Conservation (phyloP, 1,139 yeast genomes). For the Hemisphaericaspora lyxosophila region DNA sequence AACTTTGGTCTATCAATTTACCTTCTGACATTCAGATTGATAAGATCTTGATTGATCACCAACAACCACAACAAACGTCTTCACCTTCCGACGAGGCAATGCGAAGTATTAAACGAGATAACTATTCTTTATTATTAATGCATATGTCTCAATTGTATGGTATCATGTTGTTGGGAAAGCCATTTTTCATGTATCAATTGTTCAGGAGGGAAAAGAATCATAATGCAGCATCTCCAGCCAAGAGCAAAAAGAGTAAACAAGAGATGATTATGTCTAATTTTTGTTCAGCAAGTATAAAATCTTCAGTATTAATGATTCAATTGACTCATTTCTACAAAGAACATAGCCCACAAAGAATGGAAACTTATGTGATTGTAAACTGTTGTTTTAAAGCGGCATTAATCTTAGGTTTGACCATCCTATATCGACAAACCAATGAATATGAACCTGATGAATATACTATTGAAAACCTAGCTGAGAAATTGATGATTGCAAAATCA, state of each 20-base stretch:
- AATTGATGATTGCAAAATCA: conserved; percentile 9
- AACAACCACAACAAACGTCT: background rate
- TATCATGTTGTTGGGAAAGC: conserved; percentile 38
- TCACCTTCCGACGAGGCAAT: conserved; percentile 7
- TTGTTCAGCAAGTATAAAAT: conserved; percentile 13
- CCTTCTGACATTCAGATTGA: conserved; percentile 23
- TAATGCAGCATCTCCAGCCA: background rate
- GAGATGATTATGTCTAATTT: conserved; percentile 10
- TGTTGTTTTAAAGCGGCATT: conserved; percentile 14
- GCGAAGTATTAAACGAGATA: conserved; percentile 13
- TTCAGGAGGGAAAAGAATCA: conserved; percentile 7
- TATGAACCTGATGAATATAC: conserved; percentile 9
- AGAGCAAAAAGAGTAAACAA: conserved; percentile 4
- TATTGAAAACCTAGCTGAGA: conserved; percentile 8
- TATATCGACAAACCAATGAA: conserved; percentile 9
- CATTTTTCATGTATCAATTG: conserved; percentile 33
- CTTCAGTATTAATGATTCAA: conserved; percentile 14
- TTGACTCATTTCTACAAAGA: conserved; percentile 11
- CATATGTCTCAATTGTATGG: conserved; percentile 40
- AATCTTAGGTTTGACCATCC: conserved; percentile 8
- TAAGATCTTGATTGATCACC: conserved; percentile 16
- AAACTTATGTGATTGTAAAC: conserved; percentile 13
- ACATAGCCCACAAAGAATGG: conserved; percentile 11
- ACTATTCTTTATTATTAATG: conserved; percentile 25
- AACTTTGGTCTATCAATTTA: conserved; percentile 30